Evolutionary conservation across 208 protist species (phyloP).

Genomic region (Herpetomonas samuelpessoai): DNA sequence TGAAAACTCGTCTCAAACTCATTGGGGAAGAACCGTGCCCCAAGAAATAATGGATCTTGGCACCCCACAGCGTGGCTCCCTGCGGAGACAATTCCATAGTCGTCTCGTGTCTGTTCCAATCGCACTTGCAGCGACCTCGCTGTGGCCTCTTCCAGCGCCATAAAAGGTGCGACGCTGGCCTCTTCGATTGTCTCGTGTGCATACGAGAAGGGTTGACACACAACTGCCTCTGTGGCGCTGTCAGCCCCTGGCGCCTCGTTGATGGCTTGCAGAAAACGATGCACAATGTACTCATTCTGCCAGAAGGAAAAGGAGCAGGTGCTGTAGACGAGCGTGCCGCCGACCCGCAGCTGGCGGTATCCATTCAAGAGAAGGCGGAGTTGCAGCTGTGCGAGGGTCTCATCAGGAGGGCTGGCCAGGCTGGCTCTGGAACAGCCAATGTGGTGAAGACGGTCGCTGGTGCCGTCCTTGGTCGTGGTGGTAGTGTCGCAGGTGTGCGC

Average conservation of each 20-base stretch:
- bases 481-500: neutral
- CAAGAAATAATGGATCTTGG: neutral
- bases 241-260: conserved; percentile 9
- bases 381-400: conserved; percentile 48
- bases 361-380: conserved; percentile 69
- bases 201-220: conserved; percentile 5
- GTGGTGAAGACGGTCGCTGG: too few relatives aligned
- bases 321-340: conserved; percentile 91
- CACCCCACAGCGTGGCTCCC: neutral
- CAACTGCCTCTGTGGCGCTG: neutral
- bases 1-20: conserved; percentile 71
- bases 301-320: conserved; percentile 91
- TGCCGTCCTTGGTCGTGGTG: too few relatives aligned
- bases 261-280: conserved; percentile 40
- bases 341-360: conserved; percentile 58
- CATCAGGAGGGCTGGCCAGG: neutral
- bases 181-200: neutral
- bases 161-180: conserved; percentile 2
- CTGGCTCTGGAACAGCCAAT: too few relatives aligned
- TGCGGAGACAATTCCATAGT: conserved; percentile 3
- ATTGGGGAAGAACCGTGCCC: conserved; percentile 71
- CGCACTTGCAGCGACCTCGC: neutral
- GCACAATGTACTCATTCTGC: conserved; percentile 91
- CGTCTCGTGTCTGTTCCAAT: neutral
- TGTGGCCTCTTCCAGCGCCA: neutral